Percentiles rank a stretch among this genome's conserved stretches.
phyloP scores from a whole-genome alignment of 805 yeast species.

The Wickerhamomyces mucosus region DNA sequence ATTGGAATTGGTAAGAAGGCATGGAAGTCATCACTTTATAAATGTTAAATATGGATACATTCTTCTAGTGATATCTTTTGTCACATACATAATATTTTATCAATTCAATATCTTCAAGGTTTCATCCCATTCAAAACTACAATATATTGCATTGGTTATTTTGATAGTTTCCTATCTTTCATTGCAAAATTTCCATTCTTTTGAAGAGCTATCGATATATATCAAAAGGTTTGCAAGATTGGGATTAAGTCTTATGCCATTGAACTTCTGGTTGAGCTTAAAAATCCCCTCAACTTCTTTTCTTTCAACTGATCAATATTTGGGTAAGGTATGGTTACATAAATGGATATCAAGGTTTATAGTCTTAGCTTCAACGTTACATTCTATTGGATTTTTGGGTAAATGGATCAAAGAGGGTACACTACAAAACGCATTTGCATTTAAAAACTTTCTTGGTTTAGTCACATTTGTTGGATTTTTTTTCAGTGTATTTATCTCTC shows the following conservation, averaged over 20 bases:
- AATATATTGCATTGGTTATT: slow-evolving; percentile 24
- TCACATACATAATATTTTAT: slow-evolving; percentile 29
- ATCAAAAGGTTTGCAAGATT: slow-evolving; percentile 56
- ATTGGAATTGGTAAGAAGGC: slow-evolving; percentile 26
- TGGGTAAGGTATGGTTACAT: slow-evolving; percentile 48
- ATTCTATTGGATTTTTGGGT: slow-evolving; percentile 41
- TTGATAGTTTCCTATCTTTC: slow-evolving; percentile 27
- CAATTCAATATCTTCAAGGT: slow-evolving; percentile 24
- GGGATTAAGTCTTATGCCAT: slow-evolving; percentile 46
- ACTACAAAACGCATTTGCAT: slow-evolving; percentile 24
- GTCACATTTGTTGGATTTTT: slow-evolving; percentile 27
- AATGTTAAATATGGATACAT: slow-evolving; percentile 56
- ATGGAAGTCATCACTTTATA: slow-evolving; percentile 42
- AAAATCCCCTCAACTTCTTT: slow-evolving; percentile 36
- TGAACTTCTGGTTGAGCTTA: slow-evolving; percentile 45
- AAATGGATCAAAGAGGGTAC: slow-evolving; percentile 37
- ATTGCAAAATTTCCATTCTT: slow-evolving; percentile 25
- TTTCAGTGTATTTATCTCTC: slow-evolving; percentile 34
- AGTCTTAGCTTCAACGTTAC: slow-evolving; percentile 34
- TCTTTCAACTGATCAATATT: slow-evolving; percentile 36
- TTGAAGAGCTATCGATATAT: slow-evolving; percentile 3
- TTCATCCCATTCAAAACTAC: slow-evolving; percentile 27
- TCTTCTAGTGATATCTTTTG: slow-evolving; percentile 31
- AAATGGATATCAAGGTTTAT: slow-evolving; percentile 64
- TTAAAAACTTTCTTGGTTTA: slow-evolving; percentile 45